Conservation (phyloP, 805 yeast species). For the Danielozyma ontarioensis region DNA sequence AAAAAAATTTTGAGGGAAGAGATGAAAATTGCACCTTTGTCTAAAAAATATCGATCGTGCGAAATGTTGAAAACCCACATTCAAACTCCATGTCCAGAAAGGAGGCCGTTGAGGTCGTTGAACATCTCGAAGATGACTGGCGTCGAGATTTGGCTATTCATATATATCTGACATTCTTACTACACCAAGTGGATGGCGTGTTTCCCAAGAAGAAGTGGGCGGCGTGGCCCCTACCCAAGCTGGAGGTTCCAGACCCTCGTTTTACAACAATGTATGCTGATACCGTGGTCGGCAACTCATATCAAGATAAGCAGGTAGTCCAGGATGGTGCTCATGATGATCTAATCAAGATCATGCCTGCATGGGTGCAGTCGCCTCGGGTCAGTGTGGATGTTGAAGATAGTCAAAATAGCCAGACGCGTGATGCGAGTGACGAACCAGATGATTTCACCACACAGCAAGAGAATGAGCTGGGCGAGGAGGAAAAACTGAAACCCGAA, state of each 20-base stretch:
- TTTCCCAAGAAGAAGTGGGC: constrained; percentile 43
- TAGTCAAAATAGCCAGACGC: constrained; percentile 2
- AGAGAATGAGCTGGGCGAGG: constrained; percentile 1
- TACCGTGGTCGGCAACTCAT: constrained; percentile 2
- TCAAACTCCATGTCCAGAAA: constrained; percentile 1
- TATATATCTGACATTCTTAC: constrained; percentile 52
- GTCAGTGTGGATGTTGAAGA: constrained; percentile 7
- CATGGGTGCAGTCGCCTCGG: constrained; percentile 5
- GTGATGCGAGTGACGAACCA: constrained; percentile 3
- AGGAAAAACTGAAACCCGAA: neutral
- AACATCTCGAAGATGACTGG: constrained; percentile 42
- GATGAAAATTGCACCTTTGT: too few relatives aligned
- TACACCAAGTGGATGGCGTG: constrained; percentile 29
- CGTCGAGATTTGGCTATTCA: constrained; percentile 59
- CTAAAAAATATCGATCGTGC: too few relatives aligned
- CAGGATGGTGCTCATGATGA: constrained; percentile 3
- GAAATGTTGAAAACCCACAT: too few relatives aligned
- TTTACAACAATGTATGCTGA: constrained; percentile 19
- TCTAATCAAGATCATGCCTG: neutral
- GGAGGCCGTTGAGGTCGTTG: constrained; percentile 20
- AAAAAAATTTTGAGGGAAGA: constrained; percentile 1
- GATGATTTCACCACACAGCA: constrained; percentile 1
- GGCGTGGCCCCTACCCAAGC: constrained; percentile 51
- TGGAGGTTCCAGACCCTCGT: constrained; percentile 34
- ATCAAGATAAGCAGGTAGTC: constrained; percentile 6